Evolutionary conservation across 345 rosid genomes (phyloP).

Genomic region (Aegle marmelos): DNA sequence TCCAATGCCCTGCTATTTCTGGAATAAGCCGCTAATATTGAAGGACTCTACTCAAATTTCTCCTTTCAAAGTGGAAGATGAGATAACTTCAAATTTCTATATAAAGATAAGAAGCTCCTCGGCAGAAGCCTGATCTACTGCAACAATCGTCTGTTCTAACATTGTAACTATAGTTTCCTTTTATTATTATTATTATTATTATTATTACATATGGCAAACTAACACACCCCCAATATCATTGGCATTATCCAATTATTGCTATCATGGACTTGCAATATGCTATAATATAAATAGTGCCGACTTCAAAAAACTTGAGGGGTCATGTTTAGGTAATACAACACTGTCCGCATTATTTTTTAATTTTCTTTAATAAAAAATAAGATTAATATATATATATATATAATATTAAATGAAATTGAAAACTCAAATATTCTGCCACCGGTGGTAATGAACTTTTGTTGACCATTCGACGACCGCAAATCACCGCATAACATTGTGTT

Average conservation of each 20-base stretch:
- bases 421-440: too few relatives aligned
- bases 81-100: slow-evolving; percentile 19
- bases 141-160: neutral
- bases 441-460: too few relatives aligned
- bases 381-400: neutral
- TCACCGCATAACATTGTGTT: too few relatives aligned
- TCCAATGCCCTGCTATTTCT: slow-evolving; percentile 4
- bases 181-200: too few relatives aligned
- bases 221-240: neutral
- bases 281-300: too few relatives aligned
- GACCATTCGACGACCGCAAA: too few relatives aligned
- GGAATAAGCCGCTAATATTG: neutral
- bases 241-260: neutral
- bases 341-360: too few relatives aligned
- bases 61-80: neutral
- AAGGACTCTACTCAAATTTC: neutral
- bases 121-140: neutral
- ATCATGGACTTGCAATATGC: too few relatives aligned
- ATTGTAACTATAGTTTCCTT: neutral
- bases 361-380: too few relatives aligned
- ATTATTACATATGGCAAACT: neutral
- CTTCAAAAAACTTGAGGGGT: too few relatives aligned
- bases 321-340: too few relatives aligned
- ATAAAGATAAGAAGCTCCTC: slow-evolving; percentile 5
- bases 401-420: neutral